Base-by-base conservation (phyloP, 768 basidiomycete genomes). In the Suillus bovinus region DNA sequence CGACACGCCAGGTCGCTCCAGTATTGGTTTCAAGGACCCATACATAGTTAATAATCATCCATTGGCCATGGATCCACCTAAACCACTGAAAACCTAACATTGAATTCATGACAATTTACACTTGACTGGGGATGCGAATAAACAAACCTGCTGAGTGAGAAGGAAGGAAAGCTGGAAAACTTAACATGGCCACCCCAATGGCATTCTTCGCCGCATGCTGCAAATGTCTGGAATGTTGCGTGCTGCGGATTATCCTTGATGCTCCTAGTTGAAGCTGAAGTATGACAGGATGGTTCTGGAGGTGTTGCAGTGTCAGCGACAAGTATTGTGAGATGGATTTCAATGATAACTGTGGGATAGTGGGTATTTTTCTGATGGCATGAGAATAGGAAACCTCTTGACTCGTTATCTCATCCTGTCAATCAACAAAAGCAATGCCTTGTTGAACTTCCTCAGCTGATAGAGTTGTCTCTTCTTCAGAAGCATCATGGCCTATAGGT, bases 1-100 rank as follows among this genome's bases (percentile, higher is more conserved):
- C 78, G 6, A 80, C 75, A 47, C 81, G 71, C 77, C 80, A 82
- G 8, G 82, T 83, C 44, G 82, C 81, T n/a, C 81, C 82, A 1
- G 79, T 81, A 62, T 80, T 84, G 9, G 81, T 81, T 66, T 82
- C 81, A 36, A 83, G 71, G 6, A 84, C 81, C 81, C 81, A 83
- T 1, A 83, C 70, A 67, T 81, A 82, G 31, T 78, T 80, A 63
- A 82, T 79, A 10, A 80, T 71, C 78, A 82, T 80, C 82, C 82
- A 83, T 61, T 82, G 82, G 17, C 80, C 81, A 53, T 77, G 78
- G 31, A 70, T 71, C 14, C 46, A 59, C 14, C 58, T 59, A 65
- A 78, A 84, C 80, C 81, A 82, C 34, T 64, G 57, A 38, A 69
- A 69, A 27, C 72, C 80, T 83, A 54, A 1, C 16, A 55, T 59